Evolutionary conservation across 345 rosid species (phyloP), one percentile per base, ranked within the genome.

Genomic region (Pistacia vera): DNA sequence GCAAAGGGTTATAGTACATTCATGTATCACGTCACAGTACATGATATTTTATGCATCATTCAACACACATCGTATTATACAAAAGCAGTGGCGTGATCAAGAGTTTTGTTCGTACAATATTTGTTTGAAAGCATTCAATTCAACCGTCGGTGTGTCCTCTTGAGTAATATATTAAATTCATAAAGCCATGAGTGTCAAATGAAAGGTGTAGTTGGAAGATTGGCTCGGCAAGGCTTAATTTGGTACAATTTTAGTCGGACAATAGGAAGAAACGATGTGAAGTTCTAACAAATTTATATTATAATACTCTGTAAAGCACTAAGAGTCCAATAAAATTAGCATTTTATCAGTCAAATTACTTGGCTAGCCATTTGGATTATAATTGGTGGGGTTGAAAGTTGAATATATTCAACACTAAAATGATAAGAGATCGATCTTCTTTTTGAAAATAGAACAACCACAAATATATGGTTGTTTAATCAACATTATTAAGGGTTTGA

Each of bases 141-240:
- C 38, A 38, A 70, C 52, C 44, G 73, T 70, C 73, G 73, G 73
- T 8, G 51, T 70, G 35, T 57, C 74, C 33, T 28, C 18, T 36
- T 36, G 41, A 36, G 41, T 2, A 36, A 36, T 36, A 3, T 36
- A 36, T 68, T 51, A n/a, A 33, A 46, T 30, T 52, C 10, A 33
- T 18, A n/a, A n/a, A n/a, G 55, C 8, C 28, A 0, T 65, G 2
- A 41, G 54, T 64, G 52, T 41, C 16, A 10, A 36, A 59, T 10
- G 1, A 28, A 28, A 66, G 20, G 17, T 20, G 8, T 0, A n/a
- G 28, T 20, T 30, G 30, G 16, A 52, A 33, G 60, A 52, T 68
- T 52, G 52, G 5, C 7, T 28, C 22, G 30, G 25, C 41, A 36
- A 68, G 41, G 35, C 58, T 68, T 28, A n/a, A 16, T 2, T 36